Evolutionary conservation across 2,329 filamentous ascomycete genomes (phyloP).

Genomic region (Hypoxylon sp.): DNA sequence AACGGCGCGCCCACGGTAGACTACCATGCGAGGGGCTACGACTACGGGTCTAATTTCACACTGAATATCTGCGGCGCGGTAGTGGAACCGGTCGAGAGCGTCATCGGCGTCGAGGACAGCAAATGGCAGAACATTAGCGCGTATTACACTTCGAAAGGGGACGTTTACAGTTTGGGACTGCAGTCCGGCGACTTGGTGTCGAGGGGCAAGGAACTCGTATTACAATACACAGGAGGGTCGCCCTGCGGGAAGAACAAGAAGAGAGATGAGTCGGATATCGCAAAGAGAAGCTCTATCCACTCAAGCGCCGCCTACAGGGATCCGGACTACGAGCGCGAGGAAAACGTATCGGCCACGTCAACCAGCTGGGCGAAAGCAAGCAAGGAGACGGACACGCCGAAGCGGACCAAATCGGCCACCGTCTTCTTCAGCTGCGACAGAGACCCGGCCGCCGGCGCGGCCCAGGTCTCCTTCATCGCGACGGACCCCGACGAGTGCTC

Average conservation of each 20-base stretch:
- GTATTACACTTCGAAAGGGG: constrained; percentile 72
- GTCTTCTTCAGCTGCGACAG: constrained; percentile 94
- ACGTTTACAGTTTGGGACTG: constrained; percentile 78
- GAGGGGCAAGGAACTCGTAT: constrained; percentile 76
- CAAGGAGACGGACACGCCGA: constrained; percentile 38
- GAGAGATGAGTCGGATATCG: constrained; percentile 39
- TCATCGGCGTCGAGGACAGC: constrained; percentile 68
- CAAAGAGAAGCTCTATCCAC: constrained; percentile 46
- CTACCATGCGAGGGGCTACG: constrained; percentile 74
- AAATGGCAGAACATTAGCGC: constrained; percentile 79
- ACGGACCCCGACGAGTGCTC: constrained; percentile 86
- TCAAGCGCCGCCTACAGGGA: constrained; percentile 47
- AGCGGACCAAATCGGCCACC: constrained; percentile 77
- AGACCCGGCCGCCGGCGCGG: constrained; percentile 73
- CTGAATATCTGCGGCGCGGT: constrained; percentile 82
- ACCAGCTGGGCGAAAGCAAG: constrained; percentile 33
- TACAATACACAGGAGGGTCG: constrained; percentile 80
- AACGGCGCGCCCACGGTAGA: constrained; percentile 55
- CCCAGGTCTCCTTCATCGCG: constrained; percentile 83
- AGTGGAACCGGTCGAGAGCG: constrained; percentile 68
- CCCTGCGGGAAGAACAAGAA: constrained; percentile 67
- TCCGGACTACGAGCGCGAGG: constrained; percentile 44
- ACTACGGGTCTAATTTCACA: constrained; percentile 83
- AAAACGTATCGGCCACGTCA: constrained; percentile 37
- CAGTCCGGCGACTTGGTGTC: constrained; percentile 62